A percentile compares a stretch with the other conserved stretches of the same genome.
Evolutionary conservation across 495 filamentous ascomycete species (phyloP).

Genomic region (Hypoxylon lenormandii): DNA sequence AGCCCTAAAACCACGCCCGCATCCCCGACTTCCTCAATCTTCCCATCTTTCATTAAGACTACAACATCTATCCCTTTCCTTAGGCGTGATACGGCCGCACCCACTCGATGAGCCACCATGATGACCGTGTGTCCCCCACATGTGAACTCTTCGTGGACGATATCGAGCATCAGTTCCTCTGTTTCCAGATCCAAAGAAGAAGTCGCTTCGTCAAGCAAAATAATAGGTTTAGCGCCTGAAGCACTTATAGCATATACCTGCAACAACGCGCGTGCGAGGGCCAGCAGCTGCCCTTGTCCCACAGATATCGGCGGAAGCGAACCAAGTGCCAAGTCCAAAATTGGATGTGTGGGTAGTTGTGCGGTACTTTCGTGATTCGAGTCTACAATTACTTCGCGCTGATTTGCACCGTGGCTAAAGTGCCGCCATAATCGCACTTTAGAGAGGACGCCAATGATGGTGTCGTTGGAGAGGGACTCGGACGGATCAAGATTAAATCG

Average conservation of each 20-base stretch:
- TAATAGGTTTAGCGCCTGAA: slow-evolving; percentile 60
- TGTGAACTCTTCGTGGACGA: slow-evolving; percentile 69
- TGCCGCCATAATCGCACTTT: slow-evolving; percentile 39
- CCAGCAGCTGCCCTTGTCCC: slow-evolving; percentile 44
- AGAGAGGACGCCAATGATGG: slow-evolving; percentile 54
- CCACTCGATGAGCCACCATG: slow-evolving; percentile 72
- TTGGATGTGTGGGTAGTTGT: slow-evolving; percentile 6
- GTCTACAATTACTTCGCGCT: no score
- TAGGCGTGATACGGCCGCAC: slow-evolving; percentile 59
- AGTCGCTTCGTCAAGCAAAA: slow-evolving; percentile 86
- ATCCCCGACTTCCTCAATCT: slow-evolving; percentile 37
- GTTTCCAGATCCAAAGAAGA: slow-evolving; percentile 83
- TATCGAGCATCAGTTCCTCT: slow-evolving; percentile 78
- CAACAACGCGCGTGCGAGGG: slow-evolving; percentile 25
- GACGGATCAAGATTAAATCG: slow-evolving; percentile 64
- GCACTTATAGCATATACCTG: slow-evolving; percentile 16
- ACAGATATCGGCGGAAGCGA: slow-evolving; percentile 43
- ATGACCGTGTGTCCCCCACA: slow-evolving; percentile 66
- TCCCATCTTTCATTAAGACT: slow-evolving; percentile 53
- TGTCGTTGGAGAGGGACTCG: slow-evolving; percentile 51
- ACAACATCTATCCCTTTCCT: slow-evolving; percentile 48
- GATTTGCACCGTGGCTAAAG: slow-evolving; percentile 33
- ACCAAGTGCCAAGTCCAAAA: slow-evolving; percentile 26
- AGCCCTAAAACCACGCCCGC: slow-evolving; percentile 8
- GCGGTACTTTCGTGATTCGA: no score